Conservation (phyloP, 345 rosid genomes). For the Eucalyptus victrix region DNA sequence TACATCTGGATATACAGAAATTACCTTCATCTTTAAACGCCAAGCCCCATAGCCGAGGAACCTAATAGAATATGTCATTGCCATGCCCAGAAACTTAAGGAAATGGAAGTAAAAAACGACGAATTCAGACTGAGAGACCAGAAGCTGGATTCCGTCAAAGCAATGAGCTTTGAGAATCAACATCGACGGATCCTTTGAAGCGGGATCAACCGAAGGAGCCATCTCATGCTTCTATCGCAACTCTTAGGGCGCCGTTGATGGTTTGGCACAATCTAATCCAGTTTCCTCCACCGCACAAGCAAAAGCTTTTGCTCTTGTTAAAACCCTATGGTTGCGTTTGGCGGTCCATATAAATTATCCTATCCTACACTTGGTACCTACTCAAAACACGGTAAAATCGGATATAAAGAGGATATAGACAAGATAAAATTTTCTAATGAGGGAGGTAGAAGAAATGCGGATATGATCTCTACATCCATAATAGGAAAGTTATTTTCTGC, state of each 20-base stretch:
- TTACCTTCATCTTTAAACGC: background rate
- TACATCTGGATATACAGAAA: background rate
- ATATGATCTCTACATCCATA: too few species aligned
- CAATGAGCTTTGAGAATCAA: background rate
- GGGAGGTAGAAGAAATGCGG: rapidly evolving
- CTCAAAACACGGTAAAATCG: too few species aligned
- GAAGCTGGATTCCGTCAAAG: background rate
- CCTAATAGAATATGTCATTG: background rate
- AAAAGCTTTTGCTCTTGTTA: too few species aligned
- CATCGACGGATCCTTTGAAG: background rate
- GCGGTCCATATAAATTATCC: rapidly evolving
- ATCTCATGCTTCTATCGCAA: background rate
- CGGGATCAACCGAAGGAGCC: background rate
- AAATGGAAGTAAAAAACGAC: background rate
- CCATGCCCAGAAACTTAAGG: background rate
- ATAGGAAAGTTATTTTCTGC: too few species aligned
- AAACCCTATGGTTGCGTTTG: too few species aligned
- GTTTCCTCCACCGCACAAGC: background rate
- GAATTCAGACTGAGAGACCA: background rate
- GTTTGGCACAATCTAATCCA: background rate
- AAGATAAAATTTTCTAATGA: too few species aligned
- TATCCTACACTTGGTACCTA: rapidly evolving
- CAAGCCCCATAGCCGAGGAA: background rate
- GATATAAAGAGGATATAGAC: rapidly evolving
- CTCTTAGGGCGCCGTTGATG: background rate